Conservation (phyloP, 2,329 filamentous ascomycete species). For the Aspergillus awamori region DNA sequence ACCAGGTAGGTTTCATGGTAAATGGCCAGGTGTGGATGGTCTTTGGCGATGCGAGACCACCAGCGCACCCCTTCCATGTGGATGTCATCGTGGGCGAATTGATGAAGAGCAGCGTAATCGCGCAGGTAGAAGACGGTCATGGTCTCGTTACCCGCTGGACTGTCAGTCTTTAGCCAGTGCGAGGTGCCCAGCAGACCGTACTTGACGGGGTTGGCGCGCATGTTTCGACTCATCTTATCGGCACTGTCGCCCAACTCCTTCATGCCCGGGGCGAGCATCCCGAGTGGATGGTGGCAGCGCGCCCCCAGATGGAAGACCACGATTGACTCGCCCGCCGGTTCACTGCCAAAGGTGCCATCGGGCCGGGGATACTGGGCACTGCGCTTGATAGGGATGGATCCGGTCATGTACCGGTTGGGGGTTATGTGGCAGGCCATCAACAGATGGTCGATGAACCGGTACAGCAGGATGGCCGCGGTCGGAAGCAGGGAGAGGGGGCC, state of each 20-base stretch:
- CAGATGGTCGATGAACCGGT: constrained; percentile 36
- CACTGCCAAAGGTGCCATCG: constrained; percentile 39
- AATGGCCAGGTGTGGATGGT: constrained; percentile 46
- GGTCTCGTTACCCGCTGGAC: constrained; percentile 37
- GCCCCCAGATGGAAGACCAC: constrained; percentile 41
- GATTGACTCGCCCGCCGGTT: constrained; percentile 51
- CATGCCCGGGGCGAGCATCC: constrained; percentile 45
- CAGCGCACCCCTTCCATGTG: constrained; percentile 50
- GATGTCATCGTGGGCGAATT: constrained; percentile 45
- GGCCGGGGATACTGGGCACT: constrained; percentile 44
- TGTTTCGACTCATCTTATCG: constrained; percentile 32
- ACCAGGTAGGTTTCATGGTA: constrained; percentile 51
- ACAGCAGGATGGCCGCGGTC: constrained; percentile 36
- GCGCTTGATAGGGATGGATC: constrained; percentile 38
- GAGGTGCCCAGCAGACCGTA: constrained; percentile 24
- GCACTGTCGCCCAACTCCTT: constrained; percentile 35
- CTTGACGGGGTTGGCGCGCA: constrained; percentile 9
- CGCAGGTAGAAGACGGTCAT: constrained; percentile 48
- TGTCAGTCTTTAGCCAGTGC: constrained; percentile 35
- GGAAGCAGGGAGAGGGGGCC: constrained; percentile 38
- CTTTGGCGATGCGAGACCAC: constrained; percentile 44
- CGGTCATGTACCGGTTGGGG: constrained; percentile 43
- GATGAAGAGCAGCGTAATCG: constrained; percentile 45
- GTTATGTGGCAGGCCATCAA: constrained; percentile 38
- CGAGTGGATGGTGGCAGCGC: constrained; percentile 44